Conservation (phyloP, 352 stramenopile genomes). For the Globisporangium radiosum region DNA sequence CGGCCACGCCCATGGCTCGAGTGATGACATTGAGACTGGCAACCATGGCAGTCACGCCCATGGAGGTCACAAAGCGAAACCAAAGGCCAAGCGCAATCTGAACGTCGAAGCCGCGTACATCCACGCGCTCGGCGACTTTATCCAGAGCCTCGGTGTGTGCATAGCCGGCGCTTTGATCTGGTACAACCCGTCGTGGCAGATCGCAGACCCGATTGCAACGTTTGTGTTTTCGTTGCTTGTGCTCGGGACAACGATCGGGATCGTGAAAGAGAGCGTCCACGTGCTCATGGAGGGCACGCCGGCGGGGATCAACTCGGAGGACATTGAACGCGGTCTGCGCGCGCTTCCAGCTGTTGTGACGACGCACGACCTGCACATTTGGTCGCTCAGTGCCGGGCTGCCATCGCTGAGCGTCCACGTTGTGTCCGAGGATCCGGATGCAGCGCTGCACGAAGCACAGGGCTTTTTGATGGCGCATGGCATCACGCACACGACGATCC, state of each 20-base stretch:
- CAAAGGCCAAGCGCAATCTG: constrained; percentile 76
- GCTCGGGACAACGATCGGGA: constrained; percentile 88
- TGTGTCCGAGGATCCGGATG: constrained; percentile 56
- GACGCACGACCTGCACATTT: constrained; percentile 98
- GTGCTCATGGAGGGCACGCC: constrained; percentile 96
- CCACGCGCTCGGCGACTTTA: constrained; percentile 96
- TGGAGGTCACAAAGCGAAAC: constrained; percentile 12
- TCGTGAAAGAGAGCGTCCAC: constrained; percentile 88
- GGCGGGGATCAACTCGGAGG: constrained; percentile 79
- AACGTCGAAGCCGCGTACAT: constrained; percentile 96
- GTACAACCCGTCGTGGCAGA: constrained; percentile 94
- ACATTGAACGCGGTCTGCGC: constrained; percentile 81
- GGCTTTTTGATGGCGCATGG: constrained; percentile 61
- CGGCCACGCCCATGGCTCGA: constrained; percentile 25
- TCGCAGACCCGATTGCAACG: constrained; percentile 96
- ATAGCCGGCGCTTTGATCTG: constrained; percentile 95
- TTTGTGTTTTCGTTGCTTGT: constrained; percentile 97
- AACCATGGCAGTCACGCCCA: constrained; percentile 20
- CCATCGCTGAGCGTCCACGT: constrained; percentile 92
- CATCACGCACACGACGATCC: constrained; percentile 88
- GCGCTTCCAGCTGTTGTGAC: constrained; percentile 81
- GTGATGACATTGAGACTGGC: constrained; percentile 22
- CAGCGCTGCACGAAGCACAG: constrained; percentile 63
- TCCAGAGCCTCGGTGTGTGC: constrained; percentile 95
- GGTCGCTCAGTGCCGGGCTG: constrained; percentile 91